These are phyloP conservation scores for Tuber borchii DNA, from an alignment of 495 filamentous ascomycete genomes.

Conservation along the genomic window DNA sequence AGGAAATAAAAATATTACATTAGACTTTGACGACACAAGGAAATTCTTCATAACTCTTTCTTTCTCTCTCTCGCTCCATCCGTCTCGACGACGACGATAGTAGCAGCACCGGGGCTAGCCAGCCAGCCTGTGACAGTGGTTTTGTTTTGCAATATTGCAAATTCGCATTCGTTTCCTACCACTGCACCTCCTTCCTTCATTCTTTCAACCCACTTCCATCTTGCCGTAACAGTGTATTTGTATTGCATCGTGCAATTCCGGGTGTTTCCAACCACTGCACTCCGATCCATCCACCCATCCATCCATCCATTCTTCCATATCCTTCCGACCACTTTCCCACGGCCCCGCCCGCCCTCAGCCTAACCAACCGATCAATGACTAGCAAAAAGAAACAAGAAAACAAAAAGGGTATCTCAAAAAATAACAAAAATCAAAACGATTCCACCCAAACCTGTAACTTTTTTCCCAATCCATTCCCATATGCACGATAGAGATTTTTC, in stretches of 20 bases:
- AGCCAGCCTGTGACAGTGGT: conserved; percentile 5
- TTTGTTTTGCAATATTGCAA: conserved; percentile 1
- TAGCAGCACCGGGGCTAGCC: neutral
- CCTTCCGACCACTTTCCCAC: neutral
- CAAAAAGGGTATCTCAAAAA: conserved; percentile 38
- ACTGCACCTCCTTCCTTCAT: conserved; percentile 1
- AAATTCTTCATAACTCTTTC: neutral
- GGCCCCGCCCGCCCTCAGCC: neutral
- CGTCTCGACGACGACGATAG: neutral
- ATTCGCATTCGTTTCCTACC: neutral
- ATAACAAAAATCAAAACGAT: conserved; percentile 21
- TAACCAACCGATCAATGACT: neutral
- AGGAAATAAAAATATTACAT: conserved; percentile 6
- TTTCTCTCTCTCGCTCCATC: neutral
- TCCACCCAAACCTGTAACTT: conserved; percentile 15
- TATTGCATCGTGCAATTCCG: neutral
- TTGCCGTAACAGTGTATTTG: neutral
- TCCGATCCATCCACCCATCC: neutral
- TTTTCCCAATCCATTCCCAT: conserved; percentile 28
- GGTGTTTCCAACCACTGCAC: neutral
- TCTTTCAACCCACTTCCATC: neutral
- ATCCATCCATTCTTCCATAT: neutral
- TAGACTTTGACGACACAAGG: neutral
- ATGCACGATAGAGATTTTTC: conserved; percentile 32
- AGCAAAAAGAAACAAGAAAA: conserved; percentile 1